Evolutionary conservation across 148 eudicot species (phyloP), one percentile per base, ranked within the genome.

Genomic region (Silene uniflora): DNA sequence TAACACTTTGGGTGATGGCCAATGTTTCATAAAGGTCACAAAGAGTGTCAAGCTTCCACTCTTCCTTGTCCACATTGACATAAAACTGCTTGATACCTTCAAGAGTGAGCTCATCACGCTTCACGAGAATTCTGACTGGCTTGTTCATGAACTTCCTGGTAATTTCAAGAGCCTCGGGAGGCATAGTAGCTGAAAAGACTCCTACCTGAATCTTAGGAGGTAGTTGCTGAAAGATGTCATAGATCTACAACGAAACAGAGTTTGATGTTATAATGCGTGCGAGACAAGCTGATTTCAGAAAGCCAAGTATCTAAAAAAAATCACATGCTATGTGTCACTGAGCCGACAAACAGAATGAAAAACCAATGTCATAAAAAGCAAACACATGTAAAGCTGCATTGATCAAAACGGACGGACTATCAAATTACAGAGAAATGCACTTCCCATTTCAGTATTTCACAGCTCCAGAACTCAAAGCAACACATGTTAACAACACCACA

Each of bases 81-180:
- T 88, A 80, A 67, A 90, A 90, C 72, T 90, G 93, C 74, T 88
- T 90, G 75, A 90, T 90, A 88, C 93, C 93, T 81, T 90, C 93
- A 3, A 90, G 91, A 17, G 93, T 90, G 27, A 90, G 91, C 81
- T 90, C 93, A 67, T 90, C 93, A 75, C 91, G 88, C 83, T 90
- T 90, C 73, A 90, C 94, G n/a, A 90, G 94, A 75, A 90, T 90
- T 49, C 94, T 80, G 27, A 90, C 91, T 4, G 94, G 94, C 59
- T 88, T 88, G 80, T 88, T 90, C 94, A 90, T 90, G 80, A 88
- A 90, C 75, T 90, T 90, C 74, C 94, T 81, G 23, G 94, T 90
- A 5, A 90, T 90, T 61, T 90, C 94, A 17, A 90, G 90, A 19
- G 91, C 94, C 80, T 90, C 94, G 9, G 94, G 94, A 1, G 94